Conservation (phyloP, 192 early-diverging fungal species). For the Coemansia sp. region DNA sequence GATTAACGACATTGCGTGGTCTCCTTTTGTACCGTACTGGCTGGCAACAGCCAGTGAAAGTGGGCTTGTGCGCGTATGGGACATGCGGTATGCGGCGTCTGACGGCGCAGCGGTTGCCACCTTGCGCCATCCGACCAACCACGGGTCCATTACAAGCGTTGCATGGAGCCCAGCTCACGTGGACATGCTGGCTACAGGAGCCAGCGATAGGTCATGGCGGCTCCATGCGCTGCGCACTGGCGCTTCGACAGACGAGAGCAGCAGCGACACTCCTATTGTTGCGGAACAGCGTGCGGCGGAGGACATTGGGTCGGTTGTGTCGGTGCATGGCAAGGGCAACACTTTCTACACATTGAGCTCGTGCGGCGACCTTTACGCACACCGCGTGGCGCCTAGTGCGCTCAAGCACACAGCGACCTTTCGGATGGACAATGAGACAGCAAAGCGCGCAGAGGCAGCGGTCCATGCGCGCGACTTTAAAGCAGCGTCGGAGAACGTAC, state of each 20-base stretch:
- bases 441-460: slow-evolving; percentile 16
- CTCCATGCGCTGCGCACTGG: slow-evolving; percentile 58
- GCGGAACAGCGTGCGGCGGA: slow-evolving; percentile 39
- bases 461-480: slow-evolving; percentile 43
- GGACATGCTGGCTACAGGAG: slow-evolving; percentile 62
- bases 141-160: slow-evolving; percentile 31
- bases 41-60: slow-evolving; percentile 64
- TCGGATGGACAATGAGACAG: slow-evolving; percentile 3
- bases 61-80: slow-evolving; percentile 67
- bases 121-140: slow-evolving; percentile 33
- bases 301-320: slow-evolving; percentile 44
- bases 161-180: slow-evolving; percentile 71
- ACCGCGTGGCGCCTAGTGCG: slow-evolving; percentile 26
- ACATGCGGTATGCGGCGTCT: slow-evolving; percentile 61
- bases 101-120: slow-evolving; percentile 29
- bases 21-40: slow-evolving; percentile 78
- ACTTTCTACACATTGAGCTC: slow-evolving; percentile 47
- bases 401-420: slow-evolving; percentile 13
- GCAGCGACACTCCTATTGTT: slow-evolving; percentile 9
- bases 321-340: slow-evolving; percentile 27
- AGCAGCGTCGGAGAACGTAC: slow-evolving; percentile 27
- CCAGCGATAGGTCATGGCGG: slow-evolving; percentile 59
- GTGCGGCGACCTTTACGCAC: slow-evolving; percentile 50
- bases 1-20: slow-evolving; percentile 64
- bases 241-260: not conserved